These are phyloP conservation scores for Gymnopilus junonius DNA, from an alignment of 768 basidiomycete species.

Conservation along the genomic window DNA sequence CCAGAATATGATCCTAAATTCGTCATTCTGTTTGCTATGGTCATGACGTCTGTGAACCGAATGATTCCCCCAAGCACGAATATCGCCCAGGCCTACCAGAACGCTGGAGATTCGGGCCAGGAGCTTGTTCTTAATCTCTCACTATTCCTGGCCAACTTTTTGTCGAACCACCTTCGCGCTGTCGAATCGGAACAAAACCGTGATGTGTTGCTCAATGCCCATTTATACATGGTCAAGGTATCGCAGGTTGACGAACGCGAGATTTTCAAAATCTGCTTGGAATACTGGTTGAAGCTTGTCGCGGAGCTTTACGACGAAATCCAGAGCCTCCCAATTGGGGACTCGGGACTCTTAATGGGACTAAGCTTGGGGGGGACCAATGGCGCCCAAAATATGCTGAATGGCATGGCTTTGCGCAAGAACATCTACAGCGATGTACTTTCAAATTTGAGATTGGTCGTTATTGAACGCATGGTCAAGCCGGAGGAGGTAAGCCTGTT, in stretches of 20 bases:
- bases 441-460: slow-evolving; percentile 91
- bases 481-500: slow-evolving; percentile 84
- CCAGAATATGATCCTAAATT: slow-evolving; percentile 99
- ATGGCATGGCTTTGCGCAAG: slow-evolving; percentile 83
- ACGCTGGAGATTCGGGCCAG: slow-evolving; percentile 90
- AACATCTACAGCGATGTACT: slow-evolving; percentile 96
- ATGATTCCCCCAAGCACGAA: slow-evolving; percentile 97
- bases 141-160: slow-evolving; percentile 96
- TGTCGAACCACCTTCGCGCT: slow-evolving; percentile 90
- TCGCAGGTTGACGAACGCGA: slow-evolving; percentile 98
- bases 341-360: slow-evolving; percentile 86
- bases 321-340: slow-evolving; percentile 87
- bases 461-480: slow-evolving; percentile 99
- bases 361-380: slow-evolving; percentile 78
- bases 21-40: slow-evolving; percentile 95
- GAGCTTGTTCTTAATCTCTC: slow-evolving; percentile 97
- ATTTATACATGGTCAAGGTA: slow-evolving; percentile 97
- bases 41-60: slow-evolving; percentile 95
- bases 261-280: slow-evolving; percentile 98
- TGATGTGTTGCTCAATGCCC: slow-evolving; percentile 93
- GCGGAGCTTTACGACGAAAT: slow-evolving; percentile 97
- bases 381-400: slow-evolving; percentile 67
- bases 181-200: slow-evolving; percentile 91
- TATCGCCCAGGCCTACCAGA: slow-evolving; percentile 89
- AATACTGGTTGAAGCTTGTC: slow-evolving; percentile 97